phyloP scores from a whole-genome alignment of 108 stramenopile genomes.

The Pseudonitzschia multistriata region DNA sequence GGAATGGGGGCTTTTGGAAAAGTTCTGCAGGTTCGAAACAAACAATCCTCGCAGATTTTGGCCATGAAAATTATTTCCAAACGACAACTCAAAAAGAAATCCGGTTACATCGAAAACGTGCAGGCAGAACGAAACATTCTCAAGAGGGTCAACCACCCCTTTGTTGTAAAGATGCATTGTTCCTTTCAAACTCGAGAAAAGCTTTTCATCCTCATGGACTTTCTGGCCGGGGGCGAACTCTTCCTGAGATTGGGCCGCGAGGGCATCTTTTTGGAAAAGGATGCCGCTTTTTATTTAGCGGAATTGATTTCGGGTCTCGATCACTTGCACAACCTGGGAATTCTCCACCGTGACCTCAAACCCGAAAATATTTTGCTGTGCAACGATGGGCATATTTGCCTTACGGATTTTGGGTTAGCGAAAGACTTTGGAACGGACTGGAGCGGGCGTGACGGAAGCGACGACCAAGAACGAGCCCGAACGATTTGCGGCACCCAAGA shows the following conservation, averaged over 20 bases:
- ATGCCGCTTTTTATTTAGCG: conserved; percentile 93
- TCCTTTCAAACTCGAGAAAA: conserved; percentile 96
- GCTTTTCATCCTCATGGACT: conserved; percentile 97
- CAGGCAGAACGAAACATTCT: conserved; percentile 93
- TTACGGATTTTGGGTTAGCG: conserved; percentile 98
- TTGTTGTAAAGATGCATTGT: conserved; percentile 93
- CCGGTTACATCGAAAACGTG: conserved; percentile 79
- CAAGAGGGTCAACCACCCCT: conserved; percentile 90
- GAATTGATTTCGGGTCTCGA: conserved; percentile 94
- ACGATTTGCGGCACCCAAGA: conserved; percentile 89
- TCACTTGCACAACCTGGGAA: conserved; percentile 84
- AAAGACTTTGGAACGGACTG: conserved; percentile 71
- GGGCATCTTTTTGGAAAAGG: conserved; percentile 77
- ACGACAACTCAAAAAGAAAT: conserved; percentile 79
- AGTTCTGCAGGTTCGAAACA: conserved; percentile 91
- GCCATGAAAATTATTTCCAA: conserved; percentile 99
- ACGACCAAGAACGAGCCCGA: conserved; percentile 58
- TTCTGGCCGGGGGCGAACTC: conserved; percentile 94
- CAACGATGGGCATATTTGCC: conserved; percentile 86
- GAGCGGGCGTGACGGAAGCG: conserved; percentile 33
- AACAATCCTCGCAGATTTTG: conserved; percentile 65
- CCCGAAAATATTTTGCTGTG: conserved; percentile 93
- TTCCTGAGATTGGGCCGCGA: conserved; percentile 82
- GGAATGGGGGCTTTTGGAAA: conserved; percentile 99
- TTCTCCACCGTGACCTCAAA: conserved; percentile 95